These are phyloP conservation scores for Cercophora sp. DNA, from an alignment of 495 filamentous ascomycete species.

Conservation along the genomic window DNA sequence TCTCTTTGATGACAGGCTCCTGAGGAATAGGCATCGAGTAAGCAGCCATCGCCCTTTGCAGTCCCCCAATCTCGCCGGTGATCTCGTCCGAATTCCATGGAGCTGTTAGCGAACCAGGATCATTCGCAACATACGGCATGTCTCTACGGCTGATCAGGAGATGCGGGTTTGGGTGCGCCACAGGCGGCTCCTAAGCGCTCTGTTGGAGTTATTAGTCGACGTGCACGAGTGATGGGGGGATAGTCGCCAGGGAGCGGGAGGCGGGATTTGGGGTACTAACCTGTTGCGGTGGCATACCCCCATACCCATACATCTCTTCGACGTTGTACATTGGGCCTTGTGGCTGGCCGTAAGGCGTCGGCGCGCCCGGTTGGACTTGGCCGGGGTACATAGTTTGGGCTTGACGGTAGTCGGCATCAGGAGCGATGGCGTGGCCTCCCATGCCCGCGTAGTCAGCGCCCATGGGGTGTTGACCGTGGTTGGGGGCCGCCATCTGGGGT, in stretches of 20 bases:
- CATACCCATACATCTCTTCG: constrained; percentile 84
- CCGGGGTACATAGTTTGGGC: constrained; percentile 73
- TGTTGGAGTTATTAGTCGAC: constrained; percentile 15
- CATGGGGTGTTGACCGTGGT: constrained; percentile 46
- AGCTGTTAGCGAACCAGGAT: background rate
- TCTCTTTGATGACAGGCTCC: no score
- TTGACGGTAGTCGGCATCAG: constrained; percentile 76
- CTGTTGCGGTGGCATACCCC: constrained; percentile 78
- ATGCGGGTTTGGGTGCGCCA: background rate
- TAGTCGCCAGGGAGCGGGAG: background rate
- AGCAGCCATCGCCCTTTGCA: no score
- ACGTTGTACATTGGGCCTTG: constrained; percentile 70
- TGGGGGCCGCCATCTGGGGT: constrained; percentile 58
- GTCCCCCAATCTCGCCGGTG: no score
- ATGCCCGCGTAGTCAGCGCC: constrained; percentile 58
- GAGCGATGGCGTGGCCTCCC: constrained; percentile 35
- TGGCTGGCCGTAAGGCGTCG: constrained; percentile 66
- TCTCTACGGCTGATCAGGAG: background rate
- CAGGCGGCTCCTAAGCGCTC: constrained; percentile 24
- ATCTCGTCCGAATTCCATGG: no score
- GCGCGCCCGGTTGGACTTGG: constrained; percentile 67
- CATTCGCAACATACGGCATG: background rate
- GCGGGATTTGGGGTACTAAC: constrained; percentile 44
- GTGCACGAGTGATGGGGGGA: background rate
- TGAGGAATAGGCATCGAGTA: no score